Evolutionary conservation across 2,329 filamentous ascomycete species (phyloP).

Genomic region (Ceratocystis eucalypticola): DNA sequence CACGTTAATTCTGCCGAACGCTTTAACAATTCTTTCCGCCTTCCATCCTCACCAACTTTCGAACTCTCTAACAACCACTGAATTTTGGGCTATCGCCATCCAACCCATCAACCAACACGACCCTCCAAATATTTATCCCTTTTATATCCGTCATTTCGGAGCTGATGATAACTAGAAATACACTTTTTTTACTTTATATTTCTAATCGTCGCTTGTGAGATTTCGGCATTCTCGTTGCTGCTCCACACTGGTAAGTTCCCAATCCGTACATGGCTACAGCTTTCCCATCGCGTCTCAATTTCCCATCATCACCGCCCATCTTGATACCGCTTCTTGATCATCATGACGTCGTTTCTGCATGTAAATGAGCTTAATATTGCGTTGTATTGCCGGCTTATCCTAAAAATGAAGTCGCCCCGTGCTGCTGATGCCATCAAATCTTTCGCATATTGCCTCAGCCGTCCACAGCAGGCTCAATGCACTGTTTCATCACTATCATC

Average conservation of each 20-base stretch:
- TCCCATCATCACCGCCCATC: constrained; percentile 12
- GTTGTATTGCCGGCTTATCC: not conserved
- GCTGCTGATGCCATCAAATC: not conserved
- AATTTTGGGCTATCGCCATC: constrained; percentile 17
- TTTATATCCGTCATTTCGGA: constrained; percentile 7
- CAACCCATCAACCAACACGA: constrained; percentile 13
- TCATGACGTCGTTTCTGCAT: constrained; percentile 11
- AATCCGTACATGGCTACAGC: constrained; percentile 8
- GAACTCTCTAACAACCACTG: constrained; percentile 17
- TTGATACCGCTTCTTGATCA: constrained; percentile 11
- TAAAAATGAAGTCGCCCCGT: constrained; percentile 7
- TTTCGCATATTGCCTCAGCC: constrained; percentile 1
- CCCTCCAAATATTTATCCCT: constrained; percentile 10
- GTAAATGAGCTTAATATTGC: not conserved
- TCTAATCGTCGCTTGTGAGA: not conserved
- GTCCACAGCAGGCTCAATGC: not conserved
- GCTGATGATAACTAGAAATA: constrained; percentile 9
- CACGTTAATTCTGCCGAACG: constrained; percentile 11
- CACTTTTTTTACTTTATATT: constrained; percentile 12
- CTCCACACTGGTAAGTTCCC: constrained; percentile 8
- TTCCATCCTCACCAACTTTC: constrained; percentile 18
- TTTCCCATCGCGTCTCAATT: constrained; percentile 18
- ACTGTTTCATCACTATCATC: not conserved
- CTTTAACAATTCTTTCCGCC: constrained; percentile 17
- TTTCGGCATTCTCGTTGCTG: not conserved